Percentiles rank a stretch among this genome's conserved stretches.
These are phyloP conservation scores for Zygotorulaspora mrakii DNA, from an alignment of 1,139 yeast genomes.

Conservation along the genomic window DNA sequence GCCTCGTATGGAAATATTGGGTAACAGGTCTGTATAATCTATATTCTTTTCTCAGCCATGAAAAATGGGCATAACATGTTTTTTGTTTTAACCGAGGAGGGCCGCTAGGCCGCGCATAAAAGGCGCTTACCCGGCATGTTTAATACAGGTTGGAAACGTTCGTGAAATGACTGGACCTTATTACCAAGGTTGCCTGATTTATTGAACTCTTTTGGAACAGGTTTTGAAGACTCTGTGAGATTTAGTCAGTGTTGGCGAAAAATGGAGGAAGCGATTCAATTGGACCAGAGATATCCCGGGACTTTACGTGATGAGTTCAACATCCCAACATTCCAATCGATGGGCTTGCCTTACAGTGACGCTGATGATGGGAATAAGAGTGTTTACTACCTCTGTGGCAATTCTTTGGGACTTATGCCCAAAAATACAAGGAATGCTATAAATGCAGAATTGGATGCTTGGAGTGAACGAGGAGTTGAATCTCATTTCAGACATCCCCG, in stretches of 20 bases:
- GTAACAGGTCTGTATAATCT: too few relatives aligned
- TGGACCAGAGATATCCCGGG: constrained; percentile 37
- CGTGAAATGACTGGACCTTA: too few relatives aligned
- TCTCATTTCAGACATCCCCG: constrained; percentile 74
- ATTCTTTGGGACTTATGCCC: constrained; percentile 90
- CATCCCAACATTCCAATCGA: constrained; percentile 56
- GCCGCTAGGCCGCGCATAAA: background rate
- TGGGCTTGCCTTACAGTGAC: constrained; percentile 41
- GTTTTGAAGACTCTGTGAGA: too few relatives aligned
- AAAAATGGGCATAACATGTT: background rate
- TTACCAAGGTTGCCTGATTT: too few relatives aligned
- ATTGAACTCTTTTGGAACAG: too few relatives aligned
- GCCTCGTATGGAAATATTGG: background rate
- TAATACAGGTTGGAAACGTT: too few relatives aligned
- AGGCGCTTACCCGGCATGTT: background rate
- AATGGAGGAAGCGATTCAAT: constrained; percentile 14
- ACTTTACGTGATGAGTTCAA: constrained; percentile 45
- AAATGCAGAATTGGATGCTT: constrained; percentile 66
- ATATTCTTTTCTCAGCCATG: too few relatives aligned
- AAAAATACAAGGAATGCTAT: constrained; percentile 54
- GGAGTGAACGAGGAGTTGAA: constrained; percentile 78
- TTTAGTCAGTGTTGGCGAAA: too few relatives aligned
- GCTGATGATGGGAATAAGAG: constrained; percentile 8
- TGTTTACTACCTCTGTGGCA: constrained; percentile 72
- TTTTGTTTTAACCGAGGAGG: constrained; percentile 5